These are phyloP conservation scores for Drechslerella dactyloides DNA, from an alignment of 2,329 filamentous ascomycete genomes.

Conservation along the genomic window DNA sequence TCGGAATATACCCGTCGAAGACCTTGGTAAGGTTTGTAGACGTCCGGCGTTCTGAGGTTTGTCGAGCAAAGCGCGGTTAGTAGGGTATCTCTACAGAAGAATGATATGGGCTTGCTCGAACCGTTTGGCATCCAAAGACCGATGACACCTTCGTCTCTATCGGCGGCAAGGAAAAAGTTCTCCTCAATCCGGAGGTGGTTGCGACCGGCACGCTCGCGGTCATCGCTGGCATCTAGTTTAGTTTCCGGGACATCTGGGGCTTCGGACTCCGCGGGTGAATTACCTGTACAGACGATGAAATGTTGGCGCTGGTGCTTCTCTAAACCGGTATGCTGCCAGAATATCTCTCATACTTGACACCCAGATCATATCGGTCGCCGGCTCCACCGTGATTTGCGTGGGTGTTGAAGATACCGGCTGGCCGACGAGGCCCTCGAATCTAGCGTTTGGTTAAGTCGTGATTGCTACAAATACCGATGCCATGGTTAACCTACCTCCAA, in stretches of 20 bases:
- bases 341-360: slow-evolving; percentile 32
- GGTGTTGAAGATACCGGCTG: slow-evolving; percentile 24
- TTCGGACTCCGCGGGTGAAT: not conserved
- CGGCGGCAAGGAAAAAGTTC: slow-evolving; percentile 51
- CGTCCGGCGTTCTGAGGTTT: slow-evolving; percentile 41
- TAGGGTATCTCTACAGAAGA: not conserved
- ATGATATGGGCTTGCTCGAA: slow-evolving; percentile 9
- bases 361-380: slow-evolving; percentile 17
- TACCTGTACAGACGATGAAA: slow-evolving; percentile 23
- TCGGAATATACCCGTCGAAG: slow-evolving; percentile 66
- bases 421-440: slow-evolving; percentile 26
- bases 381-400: slow-evolving; percentile 29
- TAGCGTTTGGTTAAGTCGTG: not conserved
- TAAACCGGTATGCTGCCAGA: slow-evolving; percentile 25
- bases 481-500: slow-evolving; percentile 31
- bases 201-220: slow-evolving; percentile 29
- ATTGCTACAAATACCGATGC: not conserved
- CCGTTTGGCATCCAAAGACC: slow-evolving; percentile 54
- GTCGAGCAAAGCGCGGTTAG: slow-evolving; percentile 1
- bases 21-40: slow-evolving; percentile 57
- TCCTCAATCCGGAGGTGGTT: slow-evolving; percentile 30
- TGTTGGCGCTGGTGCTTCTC: slow-evolving; percentile 14
- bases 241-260: not conserved
- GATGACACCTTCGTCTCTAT: slow-evolving; percentile 54
- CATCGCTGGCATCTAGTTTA: slow-evolving; percentile 17